phyloP scores from a whole-genome alignment of 495 filamentous ascomycete genomes.

The Pyrenula aspistea region DNA sequence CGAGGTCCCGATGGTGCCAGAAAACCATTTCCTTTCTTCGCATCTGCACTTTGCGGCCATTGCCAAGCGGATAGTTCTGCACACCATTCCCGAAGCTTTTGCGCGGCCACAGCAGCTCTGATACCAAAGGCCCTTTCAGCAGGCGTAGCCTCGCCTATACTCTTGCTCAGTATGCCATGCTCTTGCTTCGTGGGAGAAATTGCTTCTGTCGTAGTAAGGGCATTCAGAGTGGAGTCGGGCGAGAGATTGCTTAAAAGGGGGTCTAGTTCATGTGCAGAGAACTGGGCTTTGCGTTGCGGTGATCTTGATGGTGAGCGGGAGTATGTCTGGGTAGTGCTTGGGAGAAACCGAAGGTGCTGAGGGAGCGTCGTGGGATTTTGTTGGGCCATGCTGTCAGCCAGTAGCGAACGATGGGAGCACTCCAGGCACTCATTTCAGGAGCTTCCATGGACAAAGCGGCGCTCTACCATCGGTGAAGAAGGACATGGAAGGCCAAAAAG shows the following conservation, averaged over 20 bases:
- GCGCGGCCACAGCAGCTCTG: conserved; percentile 59
- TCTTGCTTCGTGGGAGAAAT: conserved; percentile 34
- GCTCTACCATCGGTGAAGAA: conserved; percentile 1
- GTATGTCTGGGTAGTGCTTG: background rate
- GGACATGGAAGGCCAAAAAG: background rate
- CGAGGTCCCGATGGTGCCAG: conserved; percentile 12
- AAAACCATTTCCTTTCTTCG: conserved; percentile 39
- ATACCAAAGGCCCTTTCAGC: conserved; percentile 61
- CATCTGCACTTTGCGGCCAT: conserved; percentile 45
- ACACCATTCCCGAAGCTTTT: conserved; percentile 65
- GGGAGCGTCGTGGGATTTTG: background rate
- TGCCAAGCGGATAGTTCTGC: conserved; percentile 64
- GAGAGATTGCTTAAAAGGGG: conserved; percentile 43
- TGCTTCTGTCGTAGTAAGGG: conserved; percentile 40
- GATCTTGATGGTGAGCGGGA: conserved; percentile 18
- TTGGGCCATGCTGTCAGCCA: background rate
- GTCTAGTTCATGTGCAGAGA: conserved; percentile 18
- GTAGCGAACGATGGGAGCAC: background rate
- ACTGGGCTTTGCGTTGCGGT: conserved; percentile 12
- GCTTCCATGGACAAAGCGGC: background rate
- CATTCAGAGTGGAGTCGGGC: conserved; percentile 41
- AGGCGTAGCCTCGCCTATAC: conserved; percentile 53
- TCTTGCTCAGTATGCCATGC: conserved; percentile 45
- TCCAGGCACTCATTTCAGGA: background rate
- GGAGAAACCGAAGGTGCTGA: background rate